A percentile compares a stretch with the other conserved stretches of the same genome.
phyloP scores from a whole-genome alignment of 306 rosid genomes.

The Mimosa pudica region DNA sequence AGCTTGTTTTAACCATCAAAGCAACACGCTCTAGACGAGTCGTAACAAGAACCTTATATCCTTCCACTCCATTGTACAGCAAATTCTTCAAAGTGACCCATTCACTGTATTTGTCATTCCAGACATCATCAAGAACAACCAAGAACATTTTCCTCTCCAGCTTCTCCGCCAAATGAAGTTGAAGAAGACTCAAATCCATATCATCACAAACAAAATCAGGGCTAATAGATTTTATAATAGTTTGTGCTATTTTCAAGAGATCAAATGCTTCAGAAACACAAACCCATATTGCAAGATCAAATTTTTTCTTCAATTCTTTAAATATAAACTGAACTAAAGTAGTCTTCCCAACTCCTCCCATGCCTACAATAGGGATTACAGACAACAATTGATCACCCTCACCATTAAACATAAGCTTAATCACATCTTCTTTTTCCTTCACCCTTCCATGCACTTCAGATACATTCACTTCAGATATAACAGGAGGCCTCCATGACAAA shows the following conservation, averaged over 20 bases:
- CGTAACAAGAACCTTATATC: conserved; percentile 30
- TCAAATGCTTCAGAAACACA: not conserved
- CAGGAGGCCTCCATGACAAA: not conserved
- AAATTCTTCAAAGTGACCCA: conserved; percentile 3
- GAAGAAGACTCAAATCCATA: not conserved
- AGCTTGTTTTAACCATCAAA: not conserved
- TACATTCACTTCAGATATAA: not conserved
- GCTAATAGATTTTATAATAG: not conserved
- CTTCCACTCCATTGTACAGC: not conserved
- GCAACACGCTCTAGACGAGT: conserved; percentile 14
- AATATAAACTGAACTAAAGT: not conserved
- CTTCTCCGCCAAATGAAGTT: not conserved
- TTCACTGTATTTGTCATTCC: not conserved
- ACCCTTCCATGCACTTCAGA: not conserved
- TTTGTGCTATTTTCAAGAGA: not conserved
- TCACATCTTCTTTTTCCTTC: not conserved
- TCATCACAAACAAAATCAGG: not conserved
- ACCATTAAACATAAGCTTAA: not conserved
- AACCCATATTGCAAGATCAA: not conserved
- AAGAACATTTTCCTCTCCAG: not conserved
- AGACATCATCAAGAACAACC: conserved; percentile 29
- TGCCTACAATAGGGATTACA: not conserved
- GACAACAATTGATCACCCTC: not conserved
- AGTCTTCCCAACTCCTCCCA: not conserved
- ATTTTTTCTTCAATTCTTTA: not conserved